These are phyloP conservation scores for Boletellus ananas DNA, from an alignment of 768 basidiomycete species.

Conservation along the genomic window DNA sequence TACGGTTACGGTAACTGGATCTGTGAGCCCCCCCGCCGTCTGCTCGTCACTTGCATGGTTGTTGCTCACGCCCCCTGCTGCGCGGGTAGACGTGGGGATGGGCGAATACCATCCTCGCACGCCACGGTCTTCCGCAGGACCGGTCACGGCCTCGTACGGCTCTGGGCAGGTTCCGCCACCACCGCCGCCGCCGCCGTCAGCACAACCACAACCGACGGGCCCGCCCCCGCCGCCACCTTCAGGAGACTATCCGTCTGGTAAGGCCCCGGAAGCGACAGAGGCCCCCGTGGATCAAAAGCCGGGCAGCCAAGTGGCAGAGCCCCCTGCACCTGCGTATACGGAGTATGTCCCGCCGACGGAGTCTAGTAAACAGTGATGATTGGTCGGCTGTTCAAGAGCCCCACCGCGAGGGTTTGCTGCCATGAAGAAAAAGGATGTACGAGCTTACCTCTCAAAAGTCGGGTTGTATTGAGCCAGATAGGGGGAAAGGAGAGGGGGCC, in stretches of 20 bases:
- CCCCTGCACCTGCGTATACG: background rate
- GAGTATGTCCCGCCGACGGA: background rate
- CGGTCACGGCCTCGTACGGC: too few relatives aligned
- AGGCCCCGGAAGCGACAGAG: background rate
- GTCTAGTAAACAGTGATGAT: background rate
- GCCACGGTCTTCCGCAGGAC: too few relatives aligned
- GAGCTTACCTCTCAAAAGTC: too few relatives aligned
- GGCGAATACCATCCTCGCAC: conserved; percentile 9
- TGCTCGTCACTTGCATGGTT: too few relatives aligned
- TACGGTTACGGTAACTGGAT: conserved; percentile 23
- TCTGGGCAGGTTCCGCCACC: background rate
- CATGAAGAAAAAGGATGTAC: too few relatives aligned
- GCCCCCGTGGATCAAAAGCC: conserved; percentile 10
- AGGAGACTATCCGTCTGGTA: background rate
- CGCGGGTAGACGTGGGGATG: conserved; percentile 17
- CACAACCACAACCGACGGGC: too few relatives aligned
- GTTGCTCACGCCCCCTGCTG: background rate
- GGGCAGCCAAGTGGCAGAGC: background rate
- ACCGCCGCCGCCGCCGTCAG: background rate
- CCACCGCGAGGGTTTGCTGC: too few relatives aligned
- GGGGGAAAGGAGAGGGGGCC: too few relatives aligned
- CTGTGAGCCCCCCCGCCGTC: conserved; percentile 13
- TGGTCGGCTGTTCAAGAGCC: too few relatives aligned
- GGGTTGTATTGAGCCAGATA: background rate
- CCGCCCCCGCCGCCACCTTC: background rate